phyloP scores from a whole-genome alignment of 768 basidiomycete genomes.

The Rhizopogon roseolus region DNA sequence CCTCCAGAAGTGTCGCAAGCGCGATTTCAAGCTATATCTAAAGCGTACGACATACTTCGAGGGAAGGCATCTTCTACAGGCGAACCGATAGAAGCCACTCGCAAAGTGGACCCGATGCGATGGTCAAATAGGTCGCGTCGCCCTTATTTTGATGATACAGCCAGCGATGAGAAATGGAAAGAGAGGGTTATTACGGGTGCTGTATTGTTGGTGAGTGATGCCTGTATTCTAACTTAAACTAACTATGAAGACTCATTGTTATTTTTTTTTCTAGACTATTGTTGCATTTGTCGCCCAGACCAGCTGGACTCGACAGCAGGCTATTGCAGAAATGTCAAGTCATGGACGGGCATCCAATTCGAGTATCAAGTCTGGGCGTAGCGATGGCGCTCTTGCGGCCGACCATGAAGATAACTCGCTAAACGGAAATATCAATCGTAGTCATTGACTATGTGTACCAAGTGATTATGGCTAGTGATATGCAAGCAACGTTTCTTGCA shows the following conservation, averaged over 20 bases:
- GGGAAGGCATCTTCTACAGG: constrained; percentile 33
- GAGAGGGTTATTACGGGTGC: constrained; percentile 57
- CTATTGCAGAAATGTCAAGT: constrained; percentile 12
- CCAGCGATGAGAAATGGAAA: constrained; percentile 60
- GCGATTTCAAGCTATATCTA: constrained; percentile 64
- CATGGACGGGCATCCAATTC: neutral
- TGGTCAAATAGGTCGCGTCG: constrained; percentile 35
- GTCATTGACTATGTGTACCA: neutral
- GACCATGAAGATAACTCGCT: neutral
- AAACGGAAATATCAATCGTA: neutral
- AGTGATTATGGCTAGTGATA: no score
- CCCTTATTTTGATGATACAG: constrained; percentile 41
- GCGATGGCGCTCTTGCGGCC: neutral
- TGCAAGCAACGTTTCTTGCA: no score
- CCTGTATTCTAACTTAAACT: neutral
- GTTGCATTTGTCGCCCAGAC: constrained; percentile 29
- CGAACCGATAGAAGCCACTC: constrained; percentile 9
- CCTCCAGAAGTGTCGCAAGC: constrained; percentile 50
- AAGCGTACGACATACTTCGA: constrained; percentile 62
- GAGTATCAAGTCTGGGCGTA: neutral
- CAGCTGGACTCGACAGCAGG: constrained; percentile 24
- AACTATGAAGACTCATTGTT: neutral
- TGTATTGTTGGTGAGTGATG: constrained; percentile 41
- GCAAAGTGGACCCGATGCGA: constrained; percentile 32
- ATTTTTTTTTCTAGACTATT: constrained; percentile 22